phyloP scores from a whole-genome alignment of 345 rosid species.

The Sonneratia alba region DNA sequence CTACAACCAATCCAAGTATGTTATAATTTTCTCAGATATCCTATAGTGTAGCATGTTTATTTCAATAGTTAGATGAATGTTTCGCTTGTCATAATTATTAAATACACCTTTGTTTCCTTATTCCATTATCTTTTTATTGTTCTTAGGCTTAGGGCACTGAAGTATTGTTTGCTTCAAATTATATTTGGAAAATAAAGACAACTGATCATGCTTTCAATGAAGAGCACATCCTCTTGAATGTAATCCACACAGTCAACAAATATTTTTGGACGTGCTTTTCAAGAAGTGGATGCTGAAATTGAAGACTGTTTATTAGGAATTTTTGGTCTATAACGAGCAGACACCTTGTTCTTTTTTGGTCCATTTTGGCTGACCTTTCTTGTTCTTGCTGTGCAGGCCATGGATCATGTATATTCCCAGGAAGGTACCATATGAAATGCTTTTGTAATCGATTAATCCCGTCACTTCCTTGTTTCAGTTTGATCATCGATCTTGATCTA shows the following conservation, averaged over 20 bases:
- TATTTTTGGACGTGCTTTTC: not conserved
- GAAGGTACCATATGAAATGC: not conserved
- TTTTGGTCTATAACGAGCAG: not conserved
- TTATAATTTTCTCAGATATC: not conserved
- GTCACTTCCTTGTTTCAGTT: not conserved
- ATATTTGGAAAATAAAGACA: no score
- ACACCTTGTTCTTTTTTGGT: not conserved
- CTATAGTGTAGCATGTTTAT: not conserved
- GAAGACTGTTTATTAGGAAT: not conserved
- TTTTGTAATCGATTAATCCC: constrained; percentile 15
- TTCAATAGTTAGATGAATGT: not conserved
- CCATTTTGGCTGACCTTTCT: not conserved
- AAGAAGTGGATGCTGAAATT: not conserved
- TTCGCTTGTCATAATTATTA: not conserved
- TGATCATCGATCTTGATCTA: not conserved
- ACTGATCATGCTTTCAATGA: no score
- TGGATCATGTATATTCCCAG: constrained; percentile 55
- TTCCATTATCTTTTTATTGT: not conserved
- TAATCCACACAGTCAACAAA: not conserved
- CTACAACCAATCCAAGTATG: constrained; percentile 91
- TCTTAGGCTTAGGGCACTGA: not conserved
- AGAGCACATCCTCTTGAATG: not conserved
- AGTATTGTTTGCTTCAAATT: not conserved
- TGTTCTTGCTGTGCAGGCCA: constrained; percentile 46
- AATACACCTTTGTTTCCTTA: not conserved